These are phyloP conservation scores for Echinosophora koreensis DNA, from an alignment of 306 rosid genomes.

Conservation along the genomic window DNA sequence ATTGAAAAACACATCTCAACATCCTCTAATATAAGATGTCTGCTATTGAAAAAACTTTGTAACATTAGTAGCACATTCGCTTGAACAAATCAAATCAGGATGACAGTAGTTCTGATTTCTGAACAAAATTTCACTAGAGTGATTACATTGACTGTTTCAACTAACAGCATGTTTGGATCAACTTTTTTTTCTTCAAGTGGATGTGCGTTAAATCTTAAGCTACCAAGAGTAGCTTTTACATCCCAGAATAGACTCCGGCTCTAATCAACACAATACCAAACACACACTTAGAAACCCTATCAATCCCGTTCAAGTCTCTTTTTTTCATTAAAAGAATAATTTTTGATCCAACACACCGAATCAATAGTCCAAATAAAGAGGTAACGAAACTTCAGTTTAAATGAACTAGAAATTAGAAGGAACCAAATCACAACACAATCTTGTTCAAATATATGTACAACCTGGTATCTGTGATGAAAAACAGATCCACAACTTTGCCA, in stretches of 20 bases:
- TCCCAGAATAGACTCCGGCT: no score
- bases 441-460: conserved; percentile 35
- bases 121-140: no score
- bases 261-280: no score
- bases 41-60: background rate
- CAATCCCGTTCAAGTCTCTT: background rate
- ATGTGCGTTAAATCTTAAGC: no score
- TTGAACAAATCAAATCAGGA: background rate
- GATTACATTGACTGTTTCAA: no score
- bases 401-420: conserved; percentile 26
- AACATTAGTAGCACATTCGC: conserved; percentile 4
- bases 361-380: background rate
- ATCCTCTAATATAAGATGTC: background rate
- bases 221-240: no score
- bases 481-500: conserved; percentile 88
- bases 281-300: no score
- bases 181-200: no score
- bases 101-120: no score
- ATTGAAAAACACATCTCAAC: background rate
- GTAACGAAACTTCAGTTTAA: conserved; percentile 18
- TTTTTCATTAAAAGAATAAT: background rate
- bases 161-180: no score
- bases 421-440: conserved; percentile 20
- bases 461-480: conserved; percentile 94
- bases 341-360: background rate